phyloP scores from a whole-genome alignment of 1,284 basidiomycete species.

The Grifola frondosa region DNA sequence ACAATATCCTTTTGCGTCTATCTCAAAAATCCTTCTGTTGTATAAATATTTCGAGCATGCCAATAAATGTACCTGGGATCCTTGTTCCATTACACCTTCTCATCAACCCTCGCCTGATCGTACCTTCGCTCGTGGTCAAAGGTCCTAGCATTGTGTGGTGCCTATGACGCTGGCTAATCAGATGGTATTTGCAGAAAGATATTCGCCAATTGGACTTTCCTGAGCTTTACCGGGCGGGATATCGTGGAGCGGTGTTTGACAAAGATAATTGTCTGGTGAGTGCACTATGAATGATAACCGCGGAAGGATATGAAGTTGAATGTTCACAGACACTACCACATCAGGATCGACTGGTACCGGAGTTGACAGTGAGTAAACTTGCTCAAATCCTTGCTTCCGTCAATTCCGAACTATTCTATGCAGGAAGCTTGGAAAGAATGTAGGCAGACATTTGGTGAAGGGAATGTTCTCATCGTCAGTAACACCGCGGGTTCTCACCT shows the following conservation, averaged over 20 bases:
- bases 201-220: conserved; percentile 86
- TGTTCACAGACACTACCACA: conserved; percentile 69
- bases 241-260: conserved; percentile 89
- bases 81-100: conserved; percentile 76
- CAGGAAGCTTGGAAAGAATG: conserved; percentile 82
- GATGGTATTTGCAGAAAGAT: conserved; percentile 70
- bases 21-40: too few relatives aligned
- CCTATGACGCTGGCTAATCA: too few relatives aligned
- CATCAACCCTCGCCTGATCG: conserved; percentile 68
- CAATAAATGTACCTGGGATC: conserved; percentile 75
- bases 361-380: conserved; percentile 53
- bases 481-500: conserved; percentile 87
- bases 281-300: conserved; percentile 4
- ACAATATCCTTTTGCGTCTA: too few relatives aligned
- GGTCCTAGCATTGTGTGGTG: too few relatives aligned
- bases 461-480: conserved; percentile 87
- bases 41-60: too few relatives aligned
- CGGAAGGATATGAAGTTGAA: background rate
- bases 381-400: background rate
- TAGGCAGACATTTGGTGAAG: conserved; percentile 69
- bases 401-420: background rate
- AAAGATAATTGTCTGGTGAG: conserved; percentile 95
- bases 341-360: conserved; percentile 69
- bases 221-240: conserved; percentile 76
- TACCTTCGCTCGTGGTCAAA: conserved; percentile 73